Evolutionary conservation across 1,284 basidiomycete species (phyloP).

Genomic region (Malassezia yamatoensis): DNA sequence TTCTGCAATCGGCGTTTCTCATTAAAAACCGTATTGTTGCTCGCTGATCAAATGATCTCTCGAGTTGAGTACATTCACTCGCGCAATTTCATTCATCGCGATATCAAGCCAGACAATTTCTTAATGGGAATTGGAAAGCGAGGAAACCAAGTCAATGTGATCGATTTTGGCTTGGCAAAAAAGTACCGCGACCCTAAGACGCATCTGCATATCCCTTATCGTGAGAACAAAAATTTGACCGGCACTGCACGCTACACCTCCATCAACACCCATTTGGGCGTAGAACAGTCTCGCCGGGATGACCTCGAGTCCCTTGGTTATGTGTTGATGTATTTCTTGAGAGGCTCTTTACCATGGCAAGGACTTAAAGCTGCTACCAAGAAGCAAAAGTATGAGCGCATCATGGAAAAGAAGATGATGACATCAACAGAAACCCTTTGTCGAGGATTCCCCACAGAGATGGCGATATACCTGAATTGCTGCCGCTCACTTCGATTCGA

Average conservation of each 20-base stretch:
- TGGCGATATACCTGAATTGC: slow-evolving; percentile 49
- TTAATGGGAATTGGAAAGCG: slow-evolving; percentile 99
- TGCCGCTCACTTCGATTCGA: slow-evolving; percentile 49
- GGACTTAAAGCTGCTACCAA: slow-evolving; percentile 48
- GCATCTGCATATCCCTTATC: slow-evolving; percentile 95
- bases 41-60: slow-evolving; percentile 95
- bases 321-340: slow-evolving; percentile 48
- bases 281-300: slow-evolving; percentile 51
- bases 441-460: slow-evolving; percentile 48
- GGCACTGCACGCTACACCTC: slow-evolving; percentile 98
- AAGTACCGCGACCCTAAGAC: slow-evolving; percentile 99
- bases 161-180: slow-evolving; percentile 98
- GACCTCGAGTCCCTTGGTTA: slow-evolving; percentile 47
- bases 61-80: slow-evolving; percentile 99
- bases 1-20: slow-evolving; percentile 98
- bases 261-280: slow-evolving; percentile 96
- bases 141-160: slow-evolving; percentile 98
- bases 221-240: slow-evolving; percentile 99
- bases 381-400: slow-evolving; percentile 49
- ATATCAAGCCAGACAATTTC: slow-evolving; percentile 99
- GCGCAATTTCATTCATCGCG: slow-evolving; percentile 98
- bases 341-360: slow-evolving; percentile 47
- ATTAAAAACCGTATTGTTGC: slow-evolving; percentile 89
- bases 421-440: slow-evolving; percentile 48
- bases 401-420: slow-evolving; percentile 50